Evolutionary conservation across 805 yeast species (phyloP).

Genomic region (Candida ortonii): DNA sequence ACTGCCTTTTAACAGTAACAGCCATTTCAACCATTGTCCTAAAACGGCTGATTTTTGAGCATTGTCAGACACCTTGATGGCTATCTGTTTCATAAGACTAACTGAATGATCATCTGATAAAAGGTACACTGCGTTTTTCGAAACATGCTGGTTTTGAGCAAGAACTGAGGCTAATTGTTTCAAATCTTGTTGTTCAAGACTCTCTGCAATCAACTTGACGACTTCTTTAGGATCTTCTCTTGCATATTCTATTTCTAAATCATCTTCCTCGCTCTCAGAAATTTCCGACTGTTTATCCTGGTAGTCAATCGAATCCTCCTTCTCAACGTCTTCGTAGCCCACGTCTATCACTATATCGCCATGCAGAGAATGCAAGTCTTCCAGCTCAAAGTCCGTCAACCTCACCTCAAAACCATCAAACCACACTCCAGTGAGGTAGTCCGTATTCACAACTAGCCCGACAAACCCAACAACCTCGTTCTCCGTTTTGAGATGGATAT

Average conservation of each 20-base stretch:
- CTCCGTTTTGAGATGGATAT: slow-evolving; percentile 17
- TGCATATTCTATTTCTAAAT: slow-evolving; percentile 16
- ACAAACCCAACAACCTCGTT: slow-evolving; percentile 15
- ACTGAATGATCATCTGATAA: slow-evolving; percentile 45
- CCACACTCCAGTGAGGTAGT: slow-evolving; percentile 24
- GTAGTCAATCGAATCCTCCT: slow-evolving; percentile 12
- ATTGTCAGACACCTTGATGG: slow-evolving; percentile 48
- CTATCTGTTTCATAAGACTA: slow-evolving; percentile 44
- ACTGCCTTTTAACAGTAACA: slow-evolving; percentile 67
- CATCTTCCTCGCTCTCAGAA: slow-evolving; percentile 17
- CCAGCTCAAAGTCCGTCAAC: slow-evolving; percentile 31
- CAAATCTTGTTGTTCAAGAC: slow-evolving; percentile 25
- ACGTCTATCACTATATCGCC: slow-evolving; percentile 21
- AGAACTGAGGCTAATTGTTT: slow-evolving; percentile 33
- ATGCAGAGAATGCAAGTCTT: slow-evolving; percentile 28
- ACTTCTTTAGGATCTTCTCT: slow-evolving; percentile 26
- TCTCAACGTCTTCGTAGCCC: slow-evolving; percentile 13
- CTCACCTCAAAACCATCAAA: slow-evolving; percentile 27
- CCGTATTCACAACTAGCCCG: slow-evolving; percentile 7
- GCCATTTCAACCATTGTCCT: slow-evolving; percentile 76
- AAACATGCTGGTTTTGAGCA: slow-evolving; percentile 38
- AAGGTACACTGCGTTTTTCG: slow-evolving; percentile 52
- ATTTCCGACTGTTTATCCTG: slow-evolving; percentile 20
- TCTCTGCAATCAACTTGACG: slow-evolving; percentile 22
- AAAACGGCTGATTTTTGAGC: slow-evolving; percentile 45